A percentile compares a stretch with the other conserved stretches of the same genome.
Conservation (phyloP, 305 asterid species). For the Fraxinus nigra region DNA sequence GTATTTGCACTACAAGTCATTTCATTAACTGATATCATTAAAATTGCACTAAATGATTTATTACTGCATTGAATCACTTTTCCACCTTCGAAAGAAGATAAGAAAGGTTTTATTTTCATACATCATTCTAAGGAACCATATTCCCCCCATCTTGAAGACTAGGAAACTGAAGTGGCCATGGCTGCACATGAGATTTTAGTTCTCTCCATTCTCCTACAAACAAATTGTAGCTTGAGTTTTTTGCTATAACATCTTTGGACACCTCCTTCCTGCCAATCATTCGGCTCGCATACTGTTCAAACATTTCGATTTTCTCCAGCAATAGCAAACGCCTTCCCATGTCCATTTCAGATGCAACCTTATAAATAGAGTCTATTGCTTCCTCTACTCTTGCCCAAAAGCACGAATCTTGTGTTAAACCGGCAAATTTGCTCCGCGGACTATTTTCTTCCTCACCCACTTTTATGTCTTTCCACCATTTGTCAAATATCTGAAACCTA, state of each 20-base stretch:
- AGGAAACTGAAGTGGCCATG: conserved; percentile 40
- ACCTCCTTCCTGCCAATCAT: conserved; percentile 74
- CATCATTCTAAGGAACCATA: conserved; percentile 33
- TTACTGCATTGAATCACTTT: conserved; percentile 8
- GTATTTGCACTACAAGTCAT: not conserved
- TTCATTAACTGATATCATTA: not conserved
- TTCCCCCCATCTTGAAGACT: conserved; percentile 36
- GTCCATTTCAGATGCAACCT: conserved; percentile 48
- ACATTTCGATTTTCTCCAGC: conserved; percentile 48
- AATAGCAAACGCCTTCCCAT: conserved; percentile 26
- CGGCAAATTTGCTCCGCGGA: conserved; percentile 65
- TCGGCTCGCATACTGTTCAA: conserved; percentile 55
- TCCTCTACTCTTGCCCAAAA: conserved; percentile 92
- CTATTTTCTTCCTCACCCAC: conserved; percentile 44
- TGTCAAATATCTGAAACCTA: conserved; percentile 68
- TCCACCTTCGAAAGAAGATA: conserved; percentile 20
- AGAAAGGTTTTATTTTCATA: conserved; percentile 8
- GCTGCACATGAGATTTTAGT: conserved; percentile 46
- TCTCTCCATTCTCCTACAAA: conserved; percentile 63
- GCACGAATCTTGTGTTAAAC: conserved; percentile 81
- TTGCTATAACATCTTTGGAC: conserved; percentile 66
- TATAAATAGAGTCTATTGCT: conserved; percentile 51
- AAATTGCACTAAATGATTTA: not conserved
- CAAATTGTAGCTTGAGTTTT: conserved; percentile 69
- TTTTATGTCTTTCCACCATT: conserved; percentile 74